A percentile compares a stretch with the other conserved stretches of the same genome.
phyloP scores from a whole-genome alignment of 73 alveolate species.

The Tetrahymena thermophila region DNA sequence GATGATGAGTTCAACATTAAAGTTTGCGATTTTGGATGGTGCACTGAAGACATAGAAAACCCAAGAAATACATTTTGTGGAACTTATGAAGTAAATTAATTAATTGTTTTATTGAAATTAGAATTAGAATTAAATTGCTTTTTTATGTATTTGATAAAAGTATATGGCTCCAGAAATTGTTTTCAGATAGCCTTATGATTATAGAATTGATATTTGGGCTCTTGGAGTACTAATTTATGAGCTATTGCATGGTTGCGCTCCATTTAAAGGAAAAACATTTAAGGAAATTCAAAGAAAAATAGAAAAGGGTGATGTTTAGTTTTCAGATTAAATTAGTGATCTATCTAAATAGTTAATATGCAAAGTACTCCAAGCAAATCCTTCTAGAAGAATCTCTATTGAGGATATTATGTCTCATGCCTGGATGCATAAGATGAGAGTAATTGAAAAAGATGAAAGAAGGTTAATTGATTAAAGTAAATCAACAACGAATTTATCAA shows the following conservation, averaged over 20 bases:
- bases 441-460: not conserved
- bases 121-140: not conserved
- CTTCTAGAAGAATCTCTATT: slow-evolving; percentile 43
- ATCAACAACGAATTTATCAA: not conserved
- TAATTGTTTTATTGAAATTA: not conserved
- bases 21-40: slow-evolving; percentile 80
- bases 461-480: not conserved
- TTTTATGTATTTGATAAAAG: not conserved
- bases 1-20: slow-evolving; percentile 56
- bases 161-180: slow-evolving; percentile 67
- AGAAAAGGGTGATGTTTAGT: slow-evolving; percentile 47
- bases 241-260: slow-evolving; percentile 78
- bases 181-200: slow-evolving; percentile 61
- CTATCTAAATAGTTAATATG: slow-evolving; percentile 57
- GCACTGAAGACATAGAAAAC: slow-evolving; percentile 51
- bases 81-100: slow-evolving; percentile 23
- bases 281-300: slow-evolving; percentile 60
- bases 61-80: slow-evolving; percentile 43
- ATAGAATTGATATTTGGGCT: slow-evolving; percentile 70
- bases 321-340: slow-evolving; percentile 41
- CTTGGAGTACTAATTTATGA: slow-evolving; percentile 71
- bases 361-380: slow-evolving; percentile 52
- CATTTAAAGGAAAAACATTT: slow-evolving; percentile 62
- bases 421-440: not conserved
- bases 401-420: slow-evolving; percentile 5